Evolutionary conservation across 2,329 filamentous ascomycete species (phyloP).

Genomic region (Penicillium freii): DNA sequence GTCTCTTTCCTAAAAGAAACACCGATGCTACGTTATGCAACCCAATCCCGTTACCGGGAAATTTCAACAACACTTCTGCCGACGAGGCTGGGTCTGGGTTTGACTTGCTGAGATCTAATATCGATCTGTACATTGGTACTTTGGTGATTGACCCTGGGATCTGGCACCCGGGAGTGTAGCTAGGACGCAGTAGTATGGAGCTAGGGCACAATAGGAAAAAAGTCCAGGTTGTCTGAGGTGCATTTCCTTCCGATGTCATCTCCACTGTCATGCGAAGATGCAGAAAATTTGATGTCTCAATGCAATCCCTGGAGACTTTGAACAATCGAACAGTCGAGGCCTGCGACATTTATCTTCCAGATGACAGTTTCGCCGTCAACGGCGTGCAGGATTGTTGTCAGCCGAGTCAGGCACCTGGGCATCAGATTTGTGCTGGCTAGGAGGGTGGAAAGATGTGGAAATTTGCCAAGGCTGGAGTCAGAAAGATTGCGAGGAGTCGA

Average conservation of each 20-base stretch:
- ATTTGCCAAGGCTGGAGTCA: neutral
- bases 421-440: neutral
- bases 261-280: slow-evolving; percentile 6
- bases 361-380: neutral
- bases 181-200: neutral
- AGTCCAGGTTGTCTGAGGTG: neutral
- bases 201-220: slow-evolving; percentile 1
- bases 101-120: slow-evolving; percentile 13
- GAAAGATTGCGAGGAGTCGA: neutral
- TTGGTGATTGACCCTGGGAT: slow-evolving; percentile 5
- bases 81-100: slow-evolving; percentile 3
- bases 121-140: slow-evolving; percentile 17
- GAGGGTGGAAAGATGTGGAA: neutral
- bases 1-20: slow-evolving; percentile 21
- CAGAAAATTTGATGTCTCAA: slow-evolving; percentile 2
- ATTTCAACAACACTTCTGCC: slow-evolving; percentile 11
- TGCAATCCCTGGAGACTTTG: neutral
- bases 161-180: slow-evolving; percentile 1
- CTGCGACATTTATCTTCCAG: neutral
- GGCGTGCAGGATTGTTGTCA: neutral
- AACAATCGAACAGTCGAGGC: slow-evolving; percentile 4
- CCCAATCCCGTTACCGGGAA: slow-evolving; percentile 22
- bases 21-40: slow-evolving; percentile 27
- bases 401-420: neutral
- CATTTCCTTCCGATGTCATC: slow-evolving; percentile 8